Base-by-base conservation (phyloP, 495 filamentous ascomycete genomes). In the Daldinia concentrica region DNA sequence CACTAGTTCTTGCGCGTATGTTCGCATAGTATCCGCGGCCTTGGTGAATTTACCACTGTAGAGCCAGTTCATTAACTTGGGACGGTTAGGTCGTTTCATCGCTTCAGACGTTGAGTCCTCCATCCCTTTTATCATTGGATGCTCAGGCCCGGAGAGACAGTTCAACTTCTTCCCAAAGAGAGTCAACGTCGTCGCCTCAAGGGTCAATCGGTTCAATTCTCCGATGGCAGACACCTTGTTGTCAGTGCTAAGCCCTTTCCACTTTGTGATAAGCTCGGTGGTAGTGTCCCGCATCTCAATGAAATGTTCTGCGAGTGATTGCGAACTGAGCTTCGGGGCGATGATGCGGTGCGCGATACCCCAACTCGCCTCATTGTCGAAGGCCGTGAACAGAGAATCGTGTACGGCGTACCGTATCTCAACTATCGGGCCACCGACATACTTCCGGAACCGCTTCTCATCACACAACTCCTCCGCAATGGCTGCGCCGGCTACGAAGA, bases 381-480 rank as follows among this genome's bases (percentile, higher is more conserved):
- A 84, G 6, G 91, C 91, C 0, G 89, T 91, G 78, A 94, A 93
- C 14, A 94, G 82, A 4, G 90, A 84, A 72, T 91, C 89, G 60
- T 87, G 79, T 0, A 88, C 81, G 4, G 82, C 81, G 65, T 87
- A 82, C 52, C 91, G 84, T 50, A 92, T 82, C 76, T 92, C 80
- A 14, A 80, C 66, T 57, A 92, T 77, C 19, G 84, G 79, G 0
- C 81, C 82, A 29, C 80, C 79, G n/a, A 91, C 82, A 37, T 75
- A 79, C 72, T 93, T 94, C 8, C 80, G 77, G 78, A 92, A 94
- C 51, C 87, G 84, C 59, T 85, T 85, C 78, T 91, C 88, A 76
- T 93, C 84, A 79, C 89, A 92, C 26, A 90, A 69, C 62, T 93
- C 91, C 50, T 90, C 82, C 29, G 88, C 82, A 19, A 93, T 74